These are phyloP conservation scores for Phytophthora multivora DNA, from an alignment of 352 stramenopile species.

Conservation along the genomic window DNA sequence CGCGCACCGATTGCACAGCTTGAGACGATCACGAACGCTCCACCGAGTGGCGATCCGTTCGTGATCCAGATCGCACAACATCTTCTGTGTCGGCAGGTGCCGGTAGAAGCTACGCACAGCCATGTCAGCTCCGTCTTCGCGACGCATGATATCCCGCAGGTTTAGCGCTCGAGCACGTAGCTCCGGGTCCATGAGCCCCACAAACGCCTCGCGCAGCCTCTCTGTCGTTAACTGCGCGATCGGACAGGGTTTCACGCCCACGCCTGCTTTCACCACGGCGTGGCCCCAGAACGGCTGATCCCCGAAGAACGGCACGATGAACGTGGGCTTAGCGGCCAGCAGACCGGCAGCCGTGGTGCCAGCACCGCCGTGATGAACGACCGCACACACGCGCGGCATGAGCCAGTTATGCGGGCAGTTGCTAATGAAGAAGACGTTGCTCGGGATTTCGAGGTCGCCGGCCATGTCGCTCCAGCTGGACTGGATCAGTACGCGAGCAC, in stretches of 20 bases:
- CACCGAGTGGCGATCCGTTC: conserved; percentile 36
- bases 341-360: conserved; percentile 91
- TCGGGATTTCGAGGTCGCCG: conserved; percentile 40
- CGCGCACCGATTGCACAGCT: conserved; percentile 44
- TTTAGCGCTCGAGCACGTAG: conserved; percentile 47
- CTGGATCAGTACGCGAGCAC: conserved; percentile 87
- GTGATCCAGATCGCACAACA: conserved; percentile 65
- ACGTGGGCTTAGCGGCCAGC: conserved; percentile 88
- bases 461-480: conserved; percentile 84
- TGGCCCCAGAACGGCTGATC: conserved; percentile 95
- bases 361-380: conserved; percentile 80
- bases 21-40: conserved; percentile 34
- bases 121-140: conserved; percentile 82
- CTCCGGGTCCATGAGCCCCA: conserved; percentile 46
- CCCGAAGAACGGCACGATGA: conserved; percentile 94
- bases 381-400: conserved; percentile 81
- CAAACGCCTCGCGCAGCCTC: conserved; percentile 73
- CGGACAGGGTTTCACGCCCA: conserved; percentile 82
- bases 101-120: conserved; percentile 87
- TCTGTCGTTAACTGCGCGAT: conserved; percentile 80
- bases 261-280: conserved; percentile 75
- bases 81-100: conserved; percentile 78
- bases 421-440: conserved; percentile 60
- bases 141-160: conserved; percentile 56
- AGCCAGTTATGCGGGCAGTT: conserved; percentile 91